Conservation (phyloP, 2,329 filamentous ascomycete genomes). For the Davidsoniella neocaledoniae region DNA sequence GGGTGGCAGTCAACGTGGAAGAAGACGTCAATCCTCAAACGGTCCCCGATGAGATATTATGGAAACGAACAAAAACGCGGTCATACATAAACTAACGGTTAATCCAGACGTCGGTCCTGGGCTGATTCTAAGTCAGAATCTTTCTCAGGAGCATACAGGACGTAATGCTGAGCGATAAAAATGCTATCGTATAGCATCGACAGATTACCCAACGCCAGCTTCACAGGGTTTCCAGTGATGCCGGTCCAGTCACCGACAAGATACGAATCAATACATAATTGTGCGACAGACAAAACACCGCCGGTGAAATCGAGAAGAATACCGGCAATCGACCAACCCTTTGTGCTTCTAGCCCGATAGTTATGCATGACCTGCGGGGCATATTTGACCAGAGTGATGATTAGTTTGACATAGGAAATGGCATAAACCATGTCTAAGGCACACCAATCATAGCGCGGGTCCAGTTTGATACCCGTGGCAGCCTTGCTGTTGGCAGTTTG, state of each 20-base stretch:
- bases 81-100: background rate
- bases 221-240: conserved; percentile 79
- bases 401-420: conserved; percentile 74
- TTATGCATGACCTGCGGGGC: conserved; percentile 74
- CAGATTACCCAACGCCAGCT: conserved; percentile 72
- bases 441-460: conserved; percentile 33
- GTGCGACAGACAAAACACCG: conserved; percentile 62
- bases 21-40: too few relatives aligned
- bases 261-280: conserved; percentile 72
- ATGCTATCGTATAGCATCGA: conserved; percentile 73
- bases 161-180: conserved; percentile 79
- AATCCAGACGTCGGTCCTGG: conserved; percentile 14
- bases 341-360: conserved; percentile 67
- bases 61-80: background rate
- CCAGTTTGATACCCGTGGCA: conserved; percentile 13
- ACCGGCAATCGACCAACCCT: conserved; percentile 73
- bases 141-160: conserved; percentile 40
- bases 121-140: conserved; percentile 17
- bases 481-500: conserved; percentile 17
- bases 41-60: background rate
- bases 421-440: conserved; percentile 49
- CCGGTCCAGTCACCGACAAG: conserved; percentile 79
- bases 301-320: conserved; percentile 74
- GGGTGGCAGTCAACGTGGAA: too few relatives aligned
- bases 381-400: conserved; percentile 84